phyloP scores from a whole-genome alignment of 2,329 filamentous ascomycete genomes.

The Septoria petroselini region DNA sequence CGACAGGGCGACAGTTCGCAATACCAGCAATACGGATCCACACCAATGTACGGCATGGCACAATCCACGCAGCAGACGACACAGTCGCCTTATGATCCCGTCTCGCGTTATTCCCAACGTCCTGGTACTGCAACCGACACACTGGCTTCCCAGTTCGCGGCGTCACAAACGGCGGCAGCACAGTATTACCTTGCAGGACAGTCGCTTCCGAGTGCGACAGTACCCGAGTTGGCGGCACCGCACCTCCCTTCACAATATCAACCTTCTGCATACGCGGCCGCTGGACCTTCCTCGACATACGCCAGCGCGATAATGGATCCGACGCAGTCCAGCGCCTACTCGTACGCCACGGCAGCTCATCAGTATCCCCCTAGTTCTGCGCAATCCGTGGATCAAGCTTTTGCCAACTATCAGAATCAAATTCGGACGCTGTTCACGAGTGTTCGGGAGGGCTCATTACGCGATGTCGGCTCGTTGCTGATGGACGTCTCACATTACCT shows the following conservation, averaged over 20 bases:
- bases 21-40: constrained; percentile 54
- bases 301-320: constrained; percentile 53
- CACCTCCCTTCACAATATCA: constrained; percentile 65
- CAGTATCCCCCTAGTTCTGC: constrained; percentile 26
- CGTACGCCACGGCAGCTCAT: constrained; percentile 21
- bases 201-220: constrained; percentile 56
- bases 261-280: constrained; percentile 60
- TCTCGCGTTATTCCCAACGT: constrained; percentile 70
- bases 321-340: constrained; percentile 38
- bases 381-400: constrained; percentile 60
- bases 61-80: constrained; percentile 53
- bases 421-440: constrained; percentile 67
- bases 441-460: constrained; percentile 60
- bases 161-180: constrained; percentile 52
- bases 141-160: constrained; percentile 64
- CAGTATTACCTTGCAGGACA: constrained; percentile 71
- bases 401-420: constrained; percentile 58
- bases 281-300: constrained; percentile 54
- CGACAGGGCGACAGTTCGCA: constrained; percentile 42
- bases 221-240: constrained; percentile 56
- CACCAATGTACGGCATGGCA: constrained; percentile 73
- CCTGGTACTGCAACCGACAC: constrained; percentile 76
- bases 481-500: constrained; percentile 65
- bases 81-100: constrained; percentile 68
- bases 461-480: constrained; percentile 58